These are phyloP conservation scores for Cynanchum wilfordii DNA, from an alignment of 257 asterid genomes.

Conservation along the genomic window DNA sequence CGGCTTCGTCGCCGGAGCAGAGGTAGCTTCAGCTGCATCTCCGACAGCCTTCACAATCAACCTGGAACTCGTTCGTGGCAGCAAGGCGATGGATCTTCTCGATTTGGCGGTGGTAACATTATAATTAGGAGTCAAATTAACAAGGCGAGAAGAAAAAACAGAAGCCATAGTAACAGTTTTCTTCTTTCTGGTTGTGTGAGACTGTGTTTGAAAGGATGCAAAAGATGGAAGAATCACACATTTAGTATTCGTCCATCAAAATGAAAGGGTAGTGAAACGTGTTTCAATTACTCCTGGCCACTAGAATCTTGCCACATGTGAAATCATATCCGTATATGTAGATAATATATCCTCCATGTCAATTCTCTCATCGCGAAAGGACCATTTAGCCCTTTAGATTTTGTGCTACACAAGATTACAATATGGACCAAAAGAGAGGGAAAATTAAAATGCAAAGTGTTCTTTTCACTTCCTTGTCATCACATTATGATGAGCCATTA, in stretches of 20 bases:
- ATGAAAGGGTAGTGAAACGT: background rate
- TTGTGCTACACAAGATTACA: too few species aligned
- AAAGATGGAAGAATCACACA: background rate
- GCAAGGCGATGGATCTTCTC: slow-evolving; percentile 15
- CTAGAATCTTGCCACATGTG: slow-evolving; percentile 40
- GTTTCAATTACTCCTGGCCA: slow-evolving; percentile 33
- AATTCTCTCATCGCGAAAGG: background rate
- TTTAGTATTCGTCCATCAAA: background rate
- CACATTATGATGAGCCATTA: background rate
- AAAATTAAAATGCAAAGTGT: too few species aligned
- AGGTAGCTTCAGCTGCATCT: slow-evolving; percentile 27
- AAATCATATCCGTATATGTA: slow-evolving; percentile 42
- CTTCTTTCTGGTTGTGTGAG: background rate
- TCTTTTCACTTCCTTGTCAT: background rate
- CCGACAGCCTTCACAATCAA: slow-evolving; percentile 52
- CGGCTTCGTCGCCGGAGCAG: slow-evolving; percentile 56
- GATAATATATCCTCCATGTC: slow-evolving; percentile 38
- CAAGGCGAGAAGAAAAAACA: slow-evolving; percentile 38
- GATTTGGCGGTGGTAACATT: slow-evolving; percentile 25
- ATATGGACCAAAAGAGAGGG: too few species aligned
- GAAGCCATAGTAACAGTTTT: slow-evolving; percentile 47
- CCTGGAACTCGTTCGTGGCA: slow-evolving; percentile 28
- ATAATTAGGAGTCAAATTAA: slow-evolving; percentile 39
- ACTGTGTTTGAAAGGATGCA: slow-evolving; percentile 2
- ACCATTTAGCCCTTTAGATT: too few species aligned